Evolutionary conservation across 768 basidiomycete species (phyloP), one percentile per base, ranked within the genome.

Genomic region (Hirschioporus abietinus): DNA sequence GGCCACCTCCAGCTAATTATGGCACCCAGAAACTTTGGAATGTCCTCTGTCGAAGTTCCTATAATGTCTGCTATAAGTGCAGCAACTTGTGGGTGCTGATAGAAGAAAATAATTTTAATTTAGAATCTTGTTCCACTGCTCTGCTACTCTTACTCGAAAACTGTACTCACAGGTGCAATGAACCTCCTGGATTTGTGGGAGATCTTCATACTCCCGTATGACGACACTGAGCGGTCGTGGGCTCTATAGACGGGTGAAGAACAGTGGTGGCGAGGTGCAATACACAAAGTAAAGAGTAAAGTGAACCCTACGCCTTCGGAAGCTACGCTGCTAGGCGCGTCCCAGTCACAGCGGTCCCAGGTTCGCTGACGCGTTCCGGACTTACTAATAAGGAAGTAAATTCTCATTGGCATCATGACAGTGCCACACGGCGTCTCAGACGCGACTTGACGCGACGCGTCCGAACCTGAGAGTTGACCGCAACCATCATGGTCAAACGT

Each of bases 1-100:
- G 95, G 93, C 90, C 93, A 99, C 75, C 85, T 89, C 97, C 97
- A 99, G 4, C 82, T 76, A 71, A 90, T 86, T 72, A 96, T 88
- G 68, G 84, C 77, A 35, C 83, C 77, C 66, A 99, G 82, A 66
- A 89, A 81, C 63, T 85, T 77, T 2, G 88, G 80, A 30, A 99
- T 81, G 70, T 94, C 88, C 57, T 92, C 86, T 67, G 87, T 88
- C 2, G 86, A 78, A 4, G 90, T 88, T 67, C 82, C 81, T 60
- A 85, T 74, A 34, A 97, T 82, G 70, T 82, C 89, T 66, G 82
- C 79, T 70, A 97, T 92, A 74, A 97, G 86, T 72, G 90, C 88
- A 70, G 86, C 86, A 66, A 98, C 87, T 76, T 88, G 90, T 67
- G 90, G 86, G 72, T 89, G 89, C 92, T 94, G 69, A 64, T 10